These are phyloP conservation scores for Zygosaccharomyces siamensis DNA, from an alignment of 805 yeast species.

Conservation along the genomic window DNA sequence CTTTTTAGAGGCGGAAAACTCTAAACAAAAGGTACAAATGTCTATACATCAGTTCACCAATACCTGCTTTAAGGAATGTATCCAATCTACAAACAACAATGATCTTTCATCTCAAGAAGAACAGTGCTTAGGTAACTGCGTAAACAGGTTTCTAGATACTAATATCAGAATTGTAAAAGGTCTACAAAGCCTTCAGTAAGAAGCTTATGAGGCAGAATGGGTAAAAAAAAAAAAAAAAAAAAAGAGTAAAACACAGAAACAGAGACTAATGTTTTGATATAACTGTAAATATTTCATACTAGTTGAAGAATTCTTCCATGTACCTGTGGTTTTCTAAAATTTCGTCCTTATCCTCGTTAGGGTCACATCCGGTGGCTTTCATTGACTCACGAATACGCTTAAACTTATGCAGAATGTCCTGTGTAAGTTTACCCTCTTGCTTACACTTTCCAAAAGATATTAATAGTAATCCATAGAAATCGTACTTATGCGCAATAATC, in stretches of 20 bases:
- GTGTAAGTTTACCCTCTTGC: constrained; percentile 23
- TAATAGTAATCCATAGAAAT: constrained; percentile 21
- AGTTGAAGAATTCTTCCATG: constrained; percentile 7
- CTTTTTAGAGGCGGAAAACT: constrained; percentile 76
- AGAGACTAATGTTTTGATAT: constrained; percentile 1
- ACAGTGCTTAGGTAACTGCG: constrained; percentile 71
- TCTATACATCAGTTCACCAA: constrained; percentile 86
- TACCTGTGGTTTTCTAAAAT: constrained; percentile 1
- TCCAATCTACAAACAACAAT: constrained; percentile 44
- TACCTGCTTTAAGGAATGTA: constrained; percentile 85
- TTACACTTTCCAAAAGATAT: constrained; percentile 24
- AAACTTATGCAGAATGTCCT: background rate
- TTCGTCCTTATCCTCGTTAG: constrained; percentile 10
- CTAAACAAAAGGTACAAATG: constrained; percentile 81
- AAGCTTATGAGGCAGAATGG: no score
- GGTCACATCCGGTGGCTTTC: constrained; percentile 15
- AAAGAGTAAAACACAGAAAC: no score
- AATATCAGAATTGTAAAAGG: constrained; percentile 76
- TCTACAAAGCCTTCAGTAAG: constrained; percentile 30
- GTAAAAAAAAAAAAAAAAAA: background rate
- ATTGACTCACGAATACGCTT: constrained; percentile 4
- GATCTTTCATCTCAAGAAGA: constrained; percentile 57
- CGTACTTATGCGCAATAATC: constrained; percentile 23
- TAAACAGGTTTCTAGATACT: constrained; percentile 81
- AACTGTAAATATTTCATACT: constrained; percentile 5